Base-by-base conservation (phyloP, 345 rosid species). In the Carallia pectinifolia region DNA sequence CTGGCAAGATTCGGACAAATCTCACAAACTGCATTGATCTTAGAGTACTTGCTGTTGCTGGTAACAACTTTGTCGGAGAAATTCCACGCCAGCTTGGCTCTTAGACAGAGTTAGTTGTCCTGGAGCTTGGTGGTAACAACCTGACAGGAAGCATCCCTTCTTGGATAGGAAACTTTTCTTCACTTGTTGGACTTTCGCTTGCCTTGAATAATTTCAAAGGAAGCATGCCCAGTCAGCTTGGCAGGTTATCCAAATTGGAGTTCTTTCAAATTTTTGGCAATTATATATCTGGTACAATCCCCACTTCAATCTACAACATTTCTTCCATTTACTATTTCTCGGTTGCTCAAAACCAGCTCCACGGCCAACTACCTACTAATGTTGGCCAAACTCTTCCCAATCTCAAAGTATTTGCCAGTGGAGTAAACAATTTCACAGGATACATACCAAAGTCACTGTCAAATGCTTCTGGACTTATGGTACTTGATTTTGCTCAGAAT, bases 311-410 rank as follows among this genome's bases (percentile, higher is more conserved):
- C 4, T 72, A 39, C 47, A 79, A 75, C 18, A 53, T 75, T 61
- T 79, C 80, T n/a, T 61, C 62, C 18, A 52, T 71, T 4, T 33
- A 64, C 39, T 19, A 6, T 2, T 54, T 74, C 23, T 12, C 47
- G 1, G 64, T 68, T 8, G 16, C 30, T 18, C 31, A 38, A 29
- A 75, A 79, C 63, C 69, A 68, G 16, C 61, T 79, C 10, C 67
- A 75, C 2, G 77, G 82, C 33, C 47, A 7, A 10, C 59, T 80
- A 38, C 80, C 75, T 0, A 0, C 68, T 4, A 63, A 71, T 38
- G 60, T 74, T 0, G 73, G 77, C 68, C 34, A 62, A 5, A 54
- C 55, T 18, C 66, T 73, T 30, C 76, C 76, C 0, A 60, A 66
- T 13, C 66, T 73, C 13, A 4, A 6, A 2, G 3, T 19, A 12